Conservation (phyloP, 1,284 basidiomycete species). For the Boletus semigastroideus region DNA sequence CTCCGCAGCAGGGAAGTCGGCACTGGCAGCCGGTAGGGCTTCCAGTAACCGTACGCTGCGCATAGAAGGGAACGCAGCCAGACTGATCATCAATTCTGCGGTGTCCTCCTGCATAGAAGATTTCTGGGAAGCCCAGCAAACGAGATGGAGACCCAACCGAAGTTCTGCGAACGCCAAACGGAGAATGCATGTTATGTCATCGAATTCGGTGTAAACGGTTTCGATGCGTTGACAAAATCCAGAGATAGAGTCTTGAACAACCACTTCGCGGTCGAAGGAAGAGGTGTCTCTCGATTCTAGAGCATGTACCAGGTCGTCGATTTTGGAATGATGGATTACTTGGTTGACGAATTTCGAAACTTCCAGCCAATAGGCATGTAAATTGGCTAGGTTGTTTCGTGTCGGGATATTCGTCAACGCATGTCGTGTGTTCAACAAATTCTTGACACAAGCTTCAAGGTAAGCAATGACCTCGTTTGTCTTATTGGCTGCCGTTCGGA, state of each 20-base stretch:
- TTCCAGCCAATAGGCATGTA: conserved; percentile 84
- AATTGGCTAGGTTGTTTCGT: conserved; percentile 52
- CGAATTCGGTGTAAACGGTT: conserved; percentile 57
- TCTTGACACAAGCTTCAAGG: conserved; percentile 43
- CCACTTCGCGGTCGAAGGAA: conserved; percentile 52
- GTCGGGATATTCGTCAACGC: conserved; percentile 31
- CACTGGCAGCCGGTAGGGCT: conserved; percentile 1
- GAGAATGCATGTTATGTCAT: conserved; percentile 71
- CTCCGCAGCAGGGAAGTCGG: conserved; percentile 27
- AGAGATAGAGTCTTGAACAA: conserved; percentile 64
- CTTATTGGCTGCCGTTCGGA: conserved; percentile 58
- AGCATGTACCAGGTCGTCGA: conserved; percentile 40
- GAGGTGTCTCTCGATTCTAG: conserved; percentile 38
- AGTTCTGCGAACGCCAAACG: conserved; percentile 65
- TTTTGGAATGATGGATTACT: conserved; percentile 48
- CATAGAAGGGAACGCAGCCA: conserved; percentile 59
- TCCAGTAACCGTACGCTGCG: conserved; percentile 41
- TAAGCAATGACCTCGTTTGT: conserved; percentile 50
- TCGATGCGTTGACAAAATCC: conserved; percentile 64
- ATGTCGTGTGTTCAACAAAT: conserved; percentile 26
- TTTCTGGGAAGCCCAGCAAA: conserved; percentile 31
- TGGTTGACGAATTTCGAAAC: conserved; percentile 68
- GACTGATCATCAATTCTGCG: conserved; percentile 28
- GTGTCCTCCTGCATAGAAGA: conserved; percentile 7
- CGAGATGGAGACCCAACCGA: conserved; percentile 73